These are phyloP conservation scores for Penicilliopsis zonata DNA, from an alignment of 495 filamentous ascomycete species.

Conservation along the genomic window DNA sequence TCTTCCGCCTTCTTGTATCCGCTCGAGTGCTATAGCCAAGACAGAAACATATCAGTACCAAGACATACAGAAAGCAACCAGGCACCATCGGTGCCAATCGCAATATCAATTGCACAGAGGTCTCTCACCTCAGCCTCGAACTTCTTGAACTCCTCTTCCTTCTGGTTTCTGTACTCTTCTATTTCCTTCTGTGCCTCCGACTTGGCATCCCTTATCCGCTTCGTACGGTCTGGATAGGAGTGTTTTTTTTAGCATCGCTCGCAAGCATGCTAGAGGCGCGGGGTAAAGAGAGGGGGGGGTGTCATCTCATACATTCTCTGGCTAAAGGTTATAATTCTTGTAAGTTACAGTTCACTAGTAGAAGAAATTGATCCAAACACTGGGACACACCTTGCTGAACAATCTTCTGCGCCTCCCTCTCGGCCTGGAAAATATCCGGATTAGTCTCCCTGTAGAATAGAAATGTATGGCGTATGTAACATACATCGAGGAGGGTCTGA, in stretches of 20 bases:
- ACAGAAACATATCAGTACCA: slow-evolving; percentile 6
- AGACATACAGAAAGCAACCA: background rate
- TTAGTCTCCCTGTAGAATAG: slow-evolving; percentile 14
- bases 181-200: slow-evolving; percentile 96
- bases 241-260: slow-evolving; percentile 1
- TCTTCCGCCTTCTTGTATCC: slow-evolving; percentile 82
- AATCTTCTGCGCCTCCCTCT: slow-evolving; percentile 98
- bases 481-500: slow-evolving; percentile 96
- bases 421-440: slow-evolving; percentile 48
- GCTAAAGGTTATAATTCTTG: slow-evolving; percentile 32
- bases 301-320: slow-evolving; percentile 52
- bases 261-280: slow-evolving; percentile 3
- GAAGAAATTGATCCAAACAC: background rate
- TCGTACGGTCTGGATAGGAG: slow-evolving; percentile 67
- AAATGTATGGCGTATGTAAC: slow-evolving; percentile 16
- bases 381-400: slow-evolving; percentile 73
- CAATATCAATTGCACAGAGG: background rate
- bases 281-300: slow-evolving; percentile 4
- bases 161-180: slow-evolving; percentile 80
- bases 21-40: slow-evolving; percentile 53
- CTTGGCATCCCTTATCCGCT: slow-evolving; percentile 90
- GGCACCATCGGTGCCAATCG: background rate
- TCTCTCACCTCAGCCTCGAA: slow-evolving; percentile 76
- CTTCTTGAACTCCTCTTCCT: slow-evolving; percentile 90
- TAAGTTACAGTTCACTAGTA: slow-evolving; percentile 17